Evolutionary conservation across 306 rosid genomes (phyloP), one percentile per base, ranked within the genome.

Genomic region (Cicer arietinum): DNA sequence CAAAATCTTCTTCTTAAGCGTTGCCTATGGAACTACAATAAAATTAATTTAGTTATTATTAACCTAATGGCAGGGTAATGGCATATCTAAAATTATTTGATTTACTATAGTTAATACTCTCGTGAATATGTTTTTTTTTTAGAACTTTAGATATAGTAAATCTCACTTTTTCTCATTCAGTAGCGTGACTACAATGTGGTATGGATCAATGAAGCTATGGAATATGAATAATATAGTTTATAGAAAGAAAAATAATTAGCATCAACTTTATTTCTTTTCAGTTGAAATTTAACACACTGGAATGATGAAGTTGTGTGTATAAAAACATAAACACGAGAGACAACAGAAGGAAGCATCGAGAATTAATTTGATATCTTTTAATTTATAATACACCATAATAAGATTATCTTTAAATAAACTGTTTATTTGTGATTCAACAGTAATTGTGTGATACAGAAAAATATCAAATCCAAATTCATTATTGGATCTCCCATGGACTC

Each of bases 321-420:
- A 79, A 64, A 79, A 69, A 77, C 53, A 71, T 46, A 71, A 58
- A 75, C 85, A 85, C 76, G 90, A 78, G 87, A 84, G 87, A 84
- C 83, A 86, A 77, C 65, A 80, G 88, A 86, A 82, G 16, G 16
- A 14, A 14, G 16, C 16, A 14, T 14, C 16, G 16, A 14, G 16
- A 14, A 14, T 14, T 14, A 22, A 22, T 22, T 22, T 22, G 2
- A 22, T 2, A 22, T 22, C 2, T 22, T 22, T 22, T 22, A 22
- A 22, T 22, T 22, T 22, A 1, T 1, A 22, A 22, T 22, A 22
- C 25, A 22, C 25, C 2, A 22, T 22, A 22, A 22, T 22, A 22
- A 22, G 2, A 22, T 22, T 22, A 22, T 22, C 25, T 22, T 22
- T 22, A 22, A 22, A 22, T 22, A 1, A 22, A 22, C 25, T 22